These are phyloP conservation scores for Nakataea oryzae DNA, from an alignment of 2,329 filamentous ascomycete species.

Conservation along the genomic window DNA sequence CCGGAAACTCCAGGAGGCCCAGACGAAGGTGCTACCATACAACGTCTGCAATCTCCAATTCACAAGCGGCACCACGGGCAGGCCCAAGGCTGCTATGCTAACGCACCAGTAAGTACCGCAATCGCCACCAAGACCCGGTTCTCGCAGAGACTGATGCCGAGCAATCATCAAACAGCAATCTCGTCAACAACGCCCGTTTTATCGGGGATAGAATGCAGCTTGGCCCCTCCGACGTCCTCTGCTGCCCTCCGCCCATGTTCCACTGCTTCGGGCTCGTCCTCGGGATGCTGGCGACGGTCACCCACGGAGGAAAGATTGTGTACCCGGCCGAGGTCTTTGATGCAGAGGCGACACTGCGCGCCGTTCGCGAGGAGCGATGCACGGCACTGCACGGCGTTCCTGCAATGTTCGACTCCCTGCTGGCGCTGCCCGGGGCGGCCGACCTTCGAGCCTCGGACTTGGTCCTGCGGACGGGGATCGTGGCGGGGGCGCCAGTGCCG, in stretches of 20 bases:
- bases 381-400: conserved; percentile 75
- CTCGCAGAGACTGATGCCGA: background rate
- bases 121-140: too few relatives aligned
- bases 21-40: conserved; percentile 47
- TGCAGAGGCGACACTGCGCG: conserved; percentile 51
- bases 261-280: conserved; percentile 79
- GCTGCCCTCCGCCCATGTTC: conserved; percentile 75
- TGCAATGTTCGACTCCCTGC: conserved; percentile 68
- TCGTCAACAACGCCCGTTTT: conserved; percentile 58
- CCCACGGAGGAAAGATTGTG: conserved; percentile 66
- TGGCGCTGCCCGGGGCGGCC: conserved; percentile 30
- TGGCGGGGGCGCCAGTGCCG: conserved; percentile 69
- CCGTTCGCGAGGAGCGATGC: conserved; percentile 56
- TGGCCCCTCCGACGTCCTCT: conserved; percentile 55
- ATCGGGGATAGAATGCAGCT: conserved; percentile 67
- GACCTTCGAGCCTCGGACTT: conserved; percentile 28
- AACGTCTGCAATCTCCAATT: conserved; percentile 68
- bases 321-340: conserved; percentile 70
- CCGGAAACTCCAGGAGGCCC: conserved; percentile 34
- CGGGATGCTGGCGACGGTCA: conserved; percentile 61
- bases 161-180: conserved; percentile 28
- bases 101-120: conserved; percentile 52
- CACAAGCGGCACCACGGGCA: conserved; percentile 64
- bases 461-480: conserved; percentile 62
- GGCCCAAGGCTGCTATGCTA: conserved; percentile 65